A percentile compares a stretch with the other conserved stretches of the same genome.
phyloP scores from a whole-genome alignment of 2,329 filamentous ascomycete species.

The Basipetospora chlamydospora region DNA sequence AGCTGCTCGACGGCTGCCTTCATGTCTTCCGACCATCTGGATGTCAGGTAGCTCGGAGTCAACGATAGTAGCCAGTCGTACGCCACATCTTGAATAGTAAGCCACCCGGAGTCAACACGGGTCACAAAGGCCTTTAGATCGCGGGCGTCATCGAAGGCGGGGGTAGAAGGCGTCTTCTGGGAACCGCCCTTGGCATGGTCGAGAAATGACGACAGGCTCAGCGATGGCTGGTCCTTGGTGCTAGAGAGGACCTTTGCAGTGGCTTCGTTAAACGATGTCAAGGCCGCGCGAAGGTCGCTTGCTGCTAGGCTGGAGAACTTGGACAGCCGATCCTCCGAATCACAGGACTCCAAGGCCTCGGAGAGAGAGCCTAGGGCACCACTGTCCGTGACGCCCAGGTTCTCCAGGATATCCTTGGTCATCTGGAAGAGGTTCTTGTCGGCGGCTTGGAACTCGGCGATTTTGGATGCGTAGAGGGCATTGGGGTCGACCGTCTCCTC shows the following conservation, averaged over 20 bases:
- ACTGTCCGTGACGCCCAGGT: constrained; percentile 37
- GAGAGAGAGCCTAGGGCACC: constrained; percentile 27
- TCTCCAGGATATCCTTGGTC: constrained; percentile 39
- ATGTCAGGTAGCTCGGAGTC: constrained; percentile 34
- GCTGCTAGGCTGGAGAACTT: constrained; percentile 32
- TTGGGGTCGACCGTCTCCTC: constrained; percentile 40
- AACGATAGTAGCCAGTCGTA: constrained; percentile 43
- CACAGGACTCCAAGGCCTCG: constrained; percentile 37
- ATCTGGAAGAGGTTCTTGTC: constrained; percentile 41
- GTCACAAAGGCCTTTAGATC: constrained; percentile 38
- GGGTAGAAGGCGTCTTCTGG: constrained; percentile 30
- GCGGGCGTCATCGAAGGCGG: constrained; percentile 35
- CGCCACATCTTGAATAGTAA: constrained; percentile 40
- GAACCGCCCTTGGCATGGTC: constrained; percentile 46
- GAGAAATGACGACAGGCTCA: constrained; percentile 46
- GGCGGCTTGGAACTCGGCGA: constrained; percentile 41
- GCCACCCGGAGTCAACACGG: constrained; percentile 32
- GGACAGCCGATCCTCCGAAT: constrained; percentile 32
- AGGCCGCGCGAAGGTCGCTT: constrained; percentile 31
- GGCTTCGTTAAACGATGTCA: constrained; percentile 39
- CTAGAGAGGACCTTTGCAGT: constrained; percentile 35
- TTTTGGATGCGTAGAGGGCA: constrained; percentile 35
- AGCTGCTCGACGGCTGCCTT: constrained; percentile 43
- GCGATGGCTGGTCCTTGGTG: constrained; percentile 35
- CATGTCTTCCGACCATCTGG: constrained; percentile 42